Percentiles rank a stretch among this genome's conserved stretches.
These are phyloP conservation scores for Hypoxylon cercidicola DNA, from an alignment of 495 filamentous ascomycete genomes.

Conservation along the genomic window DNA sequence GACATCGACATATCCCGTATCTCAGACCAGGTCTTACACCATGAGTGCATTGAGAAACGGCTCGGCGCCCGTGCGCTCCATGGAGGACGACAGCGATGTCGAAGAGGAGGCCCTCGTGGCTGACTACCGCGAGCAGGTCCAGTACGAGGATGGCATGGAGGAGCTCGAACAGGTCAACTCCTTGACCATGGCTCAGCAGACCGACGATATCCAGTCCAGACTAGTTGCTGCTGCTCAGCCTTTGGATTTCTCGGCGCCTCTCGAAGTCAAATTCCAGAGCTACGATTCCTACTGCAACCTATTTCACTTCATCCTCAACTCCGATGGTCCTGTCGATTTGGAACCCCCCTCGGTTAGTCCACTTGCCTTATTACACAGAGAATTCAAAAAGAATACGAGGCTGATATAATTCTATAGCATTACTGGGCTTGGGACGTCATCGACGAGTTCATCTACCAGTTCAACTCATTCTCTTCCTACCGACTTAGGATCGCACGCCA, in stretches of 20 bases:
- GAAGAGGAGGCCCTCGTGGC: slow-evolving; percentile 94
- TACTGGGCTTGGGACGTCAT: slow-evolving; percentile 99
- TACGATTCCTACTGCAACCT: slow-evolving; percentile 99
- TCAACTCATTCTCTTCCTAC: slow-evolving; percentile 98
- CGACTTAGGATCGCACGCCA: slow-evolving; percentile 89
- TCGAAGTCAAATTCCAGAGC: slow-evolving; percentile 96
- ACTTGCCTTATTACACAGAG: slow-evolving; percentile 29
- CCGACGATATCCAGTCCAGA: slow-evolving; percentile 90
- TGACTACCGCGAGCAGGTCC: slow-evolving; percentile 94
- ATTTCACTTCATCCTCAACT: slow-evolving; percentile 99
- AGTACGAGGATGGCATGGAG: slow-evolving; percentile 85
- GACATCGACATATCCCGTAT: slow-evolving; percentile 13
- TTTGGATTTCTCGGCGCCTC: slow-evolving; percentile 90
- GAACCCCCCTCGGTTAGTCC: slow-evolving; percentile 88
- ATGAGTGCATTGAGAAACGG: slow-evolving; percentile 66
- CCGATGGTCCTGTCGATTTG: slow-evolving; percentile 94
- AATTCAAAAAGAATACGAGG: slow-evolving; percentile 24
- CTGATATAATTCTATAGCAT: slow-evolving; percentile 67
- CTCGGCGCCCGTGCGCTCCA: slow-evolving; percentile 60
- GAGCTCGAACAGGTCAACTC: slow-evolving; percentile 73
- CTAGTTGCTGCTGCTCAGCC: slow-evolving; percentile 90
- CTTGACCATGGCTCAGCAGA: slow-evolving; percentile 62
- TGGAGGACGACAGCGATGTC: slow-evolving; percentile 86
- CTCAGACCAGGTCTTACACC: slow-evolving; percentile 32
- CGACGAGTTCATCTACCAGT: slow-evolving; percentile 99